These are phyloP conservation scores for Pseudogymnoascus sp. DNA, from an alignment of 2,329 filamentous ascomycete species.

Conservation along the genomic window DNA sequence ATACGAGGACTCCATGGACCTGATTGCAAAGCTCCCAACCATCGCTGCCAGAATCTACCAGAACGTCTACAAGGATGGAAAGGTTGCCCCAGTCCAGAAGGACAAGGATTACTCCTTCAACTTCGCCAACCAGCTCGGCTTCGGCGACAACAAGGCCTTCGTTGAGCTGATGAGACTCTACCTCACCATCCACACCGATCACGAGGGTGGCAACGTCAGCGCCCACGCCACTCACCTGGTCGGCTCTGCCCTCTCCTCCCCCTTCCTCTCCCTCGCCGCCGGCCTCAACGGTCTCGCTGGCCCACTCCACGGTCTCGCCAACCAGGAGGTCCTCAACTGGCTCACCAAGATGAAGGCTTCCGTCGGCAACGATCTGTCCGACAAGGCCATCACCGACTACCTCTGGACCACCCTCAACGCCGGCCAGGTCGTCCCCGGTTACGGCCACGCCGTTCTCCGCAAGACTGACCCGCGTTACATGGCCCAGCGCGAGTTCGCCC, in stretches of 20 bases:
- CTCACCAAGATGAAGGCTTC: slow-evolving; percentile 97
- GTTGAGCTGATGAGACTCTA: slow-evolving; percentile 98
- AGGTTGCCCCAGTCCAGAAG: slow-evolving; percentile 92
- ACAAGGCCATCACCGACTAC: slow-evolving; percentile 96
- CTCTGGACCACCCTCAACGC: slow-evolving; percentile 95
- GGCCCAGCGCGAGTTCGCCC: slow-evolving; percentile 91
- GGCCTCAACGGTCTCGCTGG: slow-evolving; percentile 97
- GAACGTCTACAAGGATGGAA: slow-evolving; percentile 99
- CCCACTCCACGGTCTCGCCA: slow-evolving; percentile 96
- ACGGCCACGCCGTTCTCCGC: slow-evolving; percentile 97
- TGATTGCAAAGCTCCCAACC: slow-evolving; percentile 98
- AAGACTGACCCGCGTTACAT: slow-evolving; percentile 99
- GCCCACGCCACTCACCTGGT: slow-evolving; percentile 99
- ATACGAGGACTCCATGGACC: slow-evolving; percentile 99
- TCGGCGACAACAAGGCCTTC: slow-evolving; percentile 90
- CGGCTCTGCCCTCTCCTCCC: slow-evolving; percentile 91
- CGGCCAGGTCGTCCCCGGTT: slow-evolving; percentile 94
- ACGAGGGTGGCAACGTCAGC: slow-evolving; percentile 98
- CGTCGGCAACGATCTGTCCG: slow-evolving; percentile 89
- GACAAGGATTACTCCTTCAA: slow-evolving; percentile 99
- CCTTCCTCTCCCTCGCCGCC: slow-evolving; percentile 91
- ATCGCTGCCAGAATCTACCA: slow-evolving; percentile 99
- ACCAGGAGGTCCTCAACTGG: slow-evolving; percentile 99
- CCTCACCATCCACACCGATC: slow-evolving; percentile 99
- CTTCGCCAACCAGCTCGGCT: slow-evolving; percentile 99